These are phyloP conservation scores for Nothopassalora personata DNA, from an alignment of 2,329 filamentous ascomycete genomes.

Conservation along the genomic window DNA sequence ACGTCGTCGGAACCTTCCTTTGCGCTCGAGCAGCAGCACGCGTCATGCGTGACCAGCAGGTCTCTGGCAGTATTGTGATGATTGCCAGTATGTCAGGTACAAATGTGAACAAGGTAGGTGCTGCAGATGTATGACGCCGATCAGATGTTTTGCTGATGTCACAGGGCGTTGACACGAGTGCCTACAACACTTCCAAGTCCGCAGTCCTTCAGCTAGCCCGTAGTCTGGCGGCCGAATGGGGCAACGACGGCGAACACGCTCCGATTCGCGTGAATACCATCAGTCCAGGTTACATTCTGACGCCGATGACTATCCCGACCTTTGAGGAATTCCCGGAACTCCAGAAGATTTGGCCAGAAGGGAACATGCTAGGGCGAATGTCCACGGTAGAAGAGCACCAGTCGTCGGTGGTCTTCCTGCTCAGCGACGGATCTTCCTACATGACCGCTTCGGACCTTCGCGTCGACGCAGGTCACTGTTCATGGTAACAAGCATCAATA, in stretches of 20 bases:
- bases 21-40: conserved; percentile 25
- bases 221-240: conserved; percentile 51
- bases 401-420: conserved; percentile 2
- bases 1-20: conserved; percentile 31
- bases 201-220: conserved; percentile 48
- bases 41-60: conserved; percentile 23
- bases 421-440: conserved; percentile 5
- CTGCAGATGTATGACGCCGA: background rate
- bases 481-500: background rate
- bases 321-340: background rate
- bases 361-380: conserved; percentile 7
- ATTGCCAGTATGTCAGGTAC: conserved; percentile 34
- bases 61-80: conserved; percentile 31
- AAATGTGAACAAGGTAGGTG: conserved; percentile 25
- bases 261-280: conserved; percentile 9
- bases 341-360: conserved; percentile 3
- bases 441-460: conserved; percentile 6
- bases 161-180: conserved; percentile 29
- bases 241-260: conserved; percentile 8
- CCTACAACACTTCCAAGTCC: conserved; percentile 52
- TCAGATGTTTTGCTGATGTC: background rate
- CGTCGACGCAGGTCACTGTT: background rate
- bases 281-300: conserved; percentile 7
- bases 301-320: conserved; percentile 2
- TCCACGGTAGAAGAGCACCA: conserved; percentile 8